Conservation (phyloP, 164 flowering plant species). For the Aristolochia californica region DNA sequence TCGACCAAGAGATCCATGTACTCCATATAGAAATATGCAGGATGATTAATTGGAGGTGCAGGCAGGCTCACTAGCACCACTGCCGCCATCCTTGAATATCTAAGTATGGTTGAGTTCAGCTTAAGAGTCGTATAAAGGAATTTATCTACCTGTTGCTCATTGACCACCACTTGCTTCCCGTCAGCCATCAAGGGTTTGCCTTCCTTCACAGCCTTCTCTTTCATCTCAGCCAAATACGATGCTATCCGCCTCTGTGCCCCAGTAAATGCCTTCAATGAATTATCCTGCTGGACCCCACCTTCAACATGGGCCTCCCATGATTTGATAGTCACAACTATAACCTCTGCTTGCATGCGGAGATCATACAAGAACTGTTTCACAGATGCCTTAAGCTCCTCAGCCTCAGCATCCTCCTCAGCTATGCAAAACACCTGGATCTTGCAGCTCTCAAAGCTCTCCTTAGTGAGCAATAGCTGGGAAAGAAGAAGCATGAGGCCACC, state of each 20-base stretch:
- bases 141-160: slow-evolving; percentile 90
- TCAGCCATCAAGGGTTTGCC: slow-evolving; percentile 60
- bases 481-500: slow-evolving; percentile 99
- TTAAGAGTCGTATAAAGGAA: slow-evolving; percentile 83
- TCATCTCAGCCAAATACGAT: slow-evolving; percentile 48
- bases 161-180: slow-evolving; percentile 62
- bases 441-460: slow-evolving; percentile 94
- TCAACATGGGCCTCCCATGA: slow-evolving; percentile 73
- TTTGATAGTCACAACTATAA: slow-evolving; percentile 83
- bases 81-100: slow-evolving; percentile 95
- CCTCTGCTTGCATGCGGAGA: slow-evolving; percentile 99
- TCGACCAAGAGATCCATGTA: slow-evolving; percentile 93
- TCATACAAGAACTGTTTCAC: slow-evolving; percentile 92
- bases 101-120: slow-evolving; percentile 78
- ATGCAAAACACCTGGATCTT: slow-evolving; percentile 98
- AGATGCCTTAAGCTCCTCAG: slow-evolving; percentile 79
- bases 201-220: slow-evolving; percentile 37
- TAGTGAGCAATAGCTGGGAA: slow-evolving; percentile 91
- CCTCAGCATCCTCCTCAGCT: slow-evolving; percentile 93
- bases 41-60: slow-evolving; percentile 82
- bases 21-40: slow-evolving; percentile 94
- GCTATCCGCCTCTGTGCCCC: slow-evolving; percentile 59
- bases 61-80: slow-evolving; percentile 94
- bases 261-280: slow-evolving; percentile 69
- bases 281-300: slow-evolving; percentile 46